Percentiles rank a stretch among this genome's conserved stretches.
Conservation (phyloP, 2,329 filamentous ascomycete species). For the Aspergillus sp. region DNA sequence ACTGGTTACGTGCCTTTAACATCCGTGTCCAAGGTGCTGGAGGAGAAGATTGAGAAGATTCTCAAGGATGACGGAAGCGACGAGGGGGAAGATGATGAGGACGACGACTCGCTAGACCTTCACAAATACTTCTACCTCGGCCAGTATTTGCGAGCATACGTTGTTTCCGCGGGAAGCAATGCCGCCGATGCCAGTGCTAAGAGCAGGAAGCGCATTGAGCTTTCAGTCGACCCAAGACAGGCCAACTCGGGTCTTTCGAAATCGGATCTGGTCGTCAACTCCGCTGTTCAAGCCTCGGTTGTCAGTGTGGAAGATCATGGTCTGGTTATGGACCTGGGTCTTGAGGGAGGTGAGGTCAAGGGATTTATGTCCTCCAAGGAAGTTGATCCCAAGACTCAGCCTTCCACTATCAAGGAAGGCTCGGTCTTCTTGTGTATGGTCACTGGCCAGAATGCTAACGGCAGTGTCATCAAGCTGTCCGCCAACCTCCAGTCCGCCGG, state of each 20-base stretch:
- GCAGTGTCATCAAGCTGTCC: constrained; percentile 84
- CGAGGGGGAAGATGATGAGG: constrained; percentile 53
- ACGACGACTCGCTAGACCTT: constrained; percentile 63
- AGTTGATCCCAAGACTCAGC: constrained; percentile 65
- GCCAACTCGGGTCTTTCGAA: constrained; percentile 74
- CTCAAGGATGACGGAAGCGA: constrained; percentile 61
- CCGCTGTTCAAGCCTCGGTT: constrained; percentile 83
- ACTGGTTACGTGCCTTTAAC: constrained; percentile 87
- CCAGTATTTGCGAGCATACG: constrained; percentile 83
- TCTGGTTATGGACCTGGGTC: constrained; percentile 85
- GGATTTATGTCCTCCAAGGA: constrained; percentile 88
- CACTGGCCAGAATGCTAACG: constrained; percentile 70
- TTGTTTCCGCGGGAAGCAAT: constrained; percentile 72
- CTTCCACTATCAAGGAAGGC: constrained; percentile 74
- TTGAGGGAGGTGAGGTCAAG: constrained; percentile 66
- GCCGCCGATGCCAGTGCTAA: constrained; percentile 55
- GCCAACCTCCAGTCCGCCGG: constrained; percentile 70
- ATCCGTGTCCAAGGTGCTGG: constrained; percentile 81
- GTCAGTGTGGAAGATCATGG: constrained; percentile 94
- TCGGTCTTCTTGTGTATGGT: constrained; percentile 82
- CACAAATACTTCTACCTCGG: constrained; percentile 75
- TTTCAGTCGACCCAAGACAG: constrained; percentile 77
- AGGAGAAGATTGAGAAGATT: constrained; percentile 69
- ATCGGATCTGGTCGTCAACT: constrained; percentile 72
- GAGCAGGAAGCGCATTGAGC: constrained; percentile 77